These are phyloP conservation scores for Sclerotinia subarctica DNA, from an alignment of 2,329 filamentous ascomycete genomes.

Conservation along the genomic window DNA sequence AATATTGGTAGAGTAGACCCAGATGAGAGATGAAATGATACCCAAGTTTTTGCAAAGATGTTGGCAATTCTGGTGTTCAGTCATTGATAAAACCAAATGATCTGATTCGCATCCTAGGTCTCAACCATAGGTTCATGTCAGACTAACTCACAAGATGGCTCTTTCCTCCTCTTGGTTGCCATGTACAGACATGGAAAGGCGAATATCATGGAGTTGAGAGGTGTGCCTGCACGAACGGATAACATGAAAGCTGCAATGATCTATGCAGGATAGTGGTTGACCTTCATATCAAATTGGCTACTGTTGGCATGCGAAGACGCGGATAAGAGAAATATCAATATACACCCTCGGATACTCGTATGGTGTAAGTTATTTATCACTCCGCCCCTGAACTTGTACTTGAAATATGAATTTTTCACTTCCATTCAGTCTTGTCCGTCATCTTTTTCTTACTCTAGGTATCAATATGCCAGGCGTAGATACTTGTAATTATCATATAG, in stretches of 20 bases:
- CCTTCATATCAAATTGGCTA: no score
- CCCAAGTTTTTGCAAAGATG: neutral
- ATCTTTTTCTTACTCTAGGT: no score
- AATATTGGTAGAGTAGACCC: neutral
- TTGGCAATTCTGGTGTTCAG: neutral
- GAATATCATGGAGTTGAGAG: no score
- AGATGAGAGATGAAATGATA: conserved; percentile 14
- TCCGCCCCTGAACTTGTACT: no score
- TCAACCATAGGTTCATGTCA: neutral
- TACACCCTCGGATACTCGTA: no score
- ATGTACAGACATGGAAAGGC: neutral
- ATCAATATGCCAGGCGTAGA: no score
- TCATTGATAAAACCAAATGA: fast-evolving
- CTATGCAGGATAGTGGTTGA: neutral
- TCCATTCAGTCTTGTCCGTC: no score
- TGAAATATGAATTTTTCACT: no score
- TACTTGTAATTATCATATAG: no score
- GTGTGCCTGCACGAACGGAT: neutral
- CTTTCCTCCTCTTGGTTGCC: neutral
- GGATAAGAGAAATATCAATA: no score
- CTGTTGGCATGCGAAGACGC: no score
- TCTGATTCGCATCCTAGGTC: neutral
- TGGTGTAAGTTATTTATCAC: no score
- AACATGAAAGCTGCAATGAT: neutral
- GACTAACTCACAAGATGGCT: neutral